Percentiles rank a stretch among this genome's conserved stretches.
Conservation (phyloP, 176 grass and related monocot species). For the Urochloa ruziziensis region DNA sequence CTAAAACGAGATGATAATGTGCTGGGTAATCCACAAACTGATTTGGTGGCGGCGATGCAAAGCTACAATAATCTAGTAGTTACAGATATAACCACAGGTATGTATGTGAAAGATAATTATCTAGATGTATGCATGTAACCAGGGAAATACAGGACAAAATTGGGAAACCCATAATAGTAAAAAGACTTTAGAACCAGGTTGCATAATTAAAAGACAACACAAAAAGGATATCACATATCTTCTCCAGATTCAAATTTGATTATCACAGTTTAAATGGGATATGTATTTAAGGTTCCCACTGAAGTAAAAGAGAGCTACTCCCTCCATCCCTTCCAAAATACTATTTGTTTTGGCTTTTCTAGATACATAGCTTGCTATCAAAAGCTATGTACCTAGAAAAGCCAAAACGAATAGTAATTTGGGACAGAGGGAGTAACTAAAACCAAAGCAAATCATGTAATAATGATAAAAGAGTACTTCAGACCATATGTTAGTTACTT, state of each 20-base stretch:
- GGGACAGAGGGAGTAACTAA: too few relatives aligned
- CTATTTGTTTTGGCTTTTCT: too few relatives aligned
- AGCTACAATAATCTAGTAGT: neutral
- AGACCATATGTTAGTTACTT: neutral
- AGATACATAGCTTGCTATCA: too few relatives aligned
- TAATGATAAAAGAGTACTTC: neutral
- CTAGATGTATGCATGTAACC: neutral
- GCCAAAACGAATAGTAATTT: too few relatives aligned
- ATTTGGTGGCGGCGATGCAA: neutral
- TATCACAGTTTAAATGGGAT: neutral
- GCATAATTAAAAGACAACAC: neutral
- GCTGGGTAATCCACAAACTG: neutral
- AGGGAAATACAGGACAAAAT: neutral
- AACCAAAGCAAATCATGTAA: neutral
- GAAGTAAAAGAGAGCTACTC: neutral
- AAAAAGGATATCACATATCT: neutral
- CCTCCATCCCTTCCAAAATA: too few relatives aligned
- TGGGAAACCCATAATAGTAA: neutral
- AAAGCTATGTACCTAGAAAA: too few relatives aligned
- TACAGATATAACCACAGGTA: neutral
- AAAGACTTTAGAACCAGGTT: neutral
- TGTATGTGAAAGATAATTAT: neutral
- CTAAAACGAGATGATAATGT: neutral
- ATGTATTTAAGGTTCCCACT: neutral
- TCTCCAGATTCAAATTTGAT: neutral